Base-by-base conservation (phyloP, 1,139 yeast genomes). In the Taphrina confusa region DNA sequence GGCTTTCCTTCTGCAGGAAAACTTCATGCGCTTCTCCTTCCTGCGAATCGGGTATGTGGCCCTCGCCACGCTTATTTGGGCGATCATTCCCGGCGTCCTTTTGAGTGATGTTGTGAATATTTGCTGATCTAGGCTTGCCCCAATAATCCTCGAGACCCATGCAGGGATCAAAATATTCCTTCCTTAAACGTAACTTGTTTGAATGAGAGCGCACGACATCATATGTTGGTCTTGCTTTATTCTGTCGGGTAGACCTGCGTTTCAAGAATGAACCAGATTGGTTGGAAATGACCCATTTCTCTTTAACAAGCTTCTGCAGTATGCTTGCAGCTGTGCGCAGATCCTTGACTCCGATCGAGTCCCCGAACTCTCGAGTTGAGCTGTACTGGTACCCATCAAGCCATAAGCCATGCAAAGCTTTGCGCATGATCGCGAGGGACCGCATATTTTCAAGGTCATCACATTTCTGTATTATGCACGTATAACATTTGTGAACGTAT, bases 371-470 rank as follows among this genome's bases (percentile, higher is more conserved):
- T 25, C 42, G 3, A 18, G 31, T 34, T 2, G 52, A 31, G n/a
- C 11, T 34, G 22, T 31, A 31, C 14, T 16, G 14, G 22, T 34
- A 31, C 18, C 52, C 52, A 47, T 47, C 42, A 8, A 31, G 28
- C 34, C 58, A 60, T 16, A 62, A 28, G 5, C 49, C 37, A 33
- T 62, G 60, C 37, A 63, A 14, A 16, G 65, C 63, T 39, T 64
- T 57, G 23, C 65, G 52, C 40, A 63, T 54, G 18, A 63, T 20
- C 11, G 63, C 64, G 14, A 63, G 36, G 11, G 31, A 37, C n/a
- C 54, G 33, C 14, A 63, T 25, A 31, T 46, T 55, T 25, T 30
- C 49, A 20, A 56, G 31, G 3, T 36, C 33, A 6, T 16, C 40
- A 3, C 33, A 28, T 11, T 37, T 18, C 14, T n/a, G 6, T 31